These are phyloP conservation scores for Pythium aristosporum DNA, from an alignment of 352 stramenopile genomes.

Conservation along the genomic window DNA sequence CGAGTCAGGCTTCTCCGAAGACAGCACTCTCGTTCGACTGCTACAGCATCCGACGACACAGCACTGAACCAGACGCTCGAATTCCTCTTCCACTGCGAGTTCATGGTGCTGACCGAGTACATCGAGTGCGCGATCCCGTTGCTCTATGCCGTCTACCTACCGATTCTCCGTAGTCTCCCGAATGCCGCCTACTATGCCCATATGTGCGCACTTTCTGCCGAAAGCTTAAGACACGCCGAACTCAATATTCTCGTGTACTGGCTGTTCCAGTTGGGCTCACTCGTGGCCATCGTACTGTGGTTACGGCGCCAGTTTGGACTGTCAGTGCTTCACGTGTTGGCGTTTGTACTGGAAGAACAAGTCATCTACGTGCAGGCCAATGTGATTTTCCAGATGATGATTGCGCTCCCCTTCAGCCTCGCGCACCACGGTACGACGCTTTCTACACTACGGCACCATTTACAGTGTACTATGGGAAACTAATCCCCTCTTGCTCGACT, in stretches of 20 bases:
- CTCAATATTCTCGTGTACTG: constrained; percentile 22
- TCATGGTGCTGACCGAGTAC: constrained; percentile 31
- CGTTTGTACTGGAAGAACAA: constrained; percentile 33
- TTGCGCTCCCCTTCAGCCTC: constrained; percentile 27
- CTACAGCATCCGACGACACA: neutral
- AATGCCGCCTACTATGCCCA: constrained; percentile 34
- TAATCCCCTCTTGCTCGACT: too few relatives aligned
- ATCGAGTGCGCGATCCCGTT: constrained; percentile 29
- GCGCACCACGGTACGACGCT: constrained; percentile 10
- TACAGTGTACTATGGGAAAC: too few relatives aligned
- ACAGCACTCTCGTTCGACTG: neutral
- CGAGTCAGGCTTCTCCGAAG: too few relatives aligned
- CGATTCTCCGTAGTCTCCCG: constrained; percentile 26
- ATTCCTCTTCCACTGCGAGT: constrained; percentile 31
- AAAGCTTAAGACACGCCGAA: neutral
- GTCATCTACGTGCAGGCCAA: constrained; percentile 26
- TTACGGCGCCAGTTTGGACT: constrained; percentile 18
- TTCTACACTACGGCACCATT: too few relatives aligned
- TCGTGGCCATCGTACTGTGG: constrained; percentile 24
- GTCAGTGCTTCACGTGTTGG: constrained; percentile 22
- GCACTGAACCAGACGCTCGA: constrained; percentile 11
- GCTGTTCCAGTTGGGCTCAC: constrained; percentile 22
- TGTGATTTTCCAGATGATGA: constrained; percentile 27
- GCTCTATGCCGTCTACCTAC: constrained; percentile 29
- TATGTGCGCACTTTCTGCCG: neutral